Evolutionary conservation across 495 filamentous ascomycete species (phyloP), one percentile per base, ranked within the genome.

Genomic region (Ascodesmis nigricans): DNA sequence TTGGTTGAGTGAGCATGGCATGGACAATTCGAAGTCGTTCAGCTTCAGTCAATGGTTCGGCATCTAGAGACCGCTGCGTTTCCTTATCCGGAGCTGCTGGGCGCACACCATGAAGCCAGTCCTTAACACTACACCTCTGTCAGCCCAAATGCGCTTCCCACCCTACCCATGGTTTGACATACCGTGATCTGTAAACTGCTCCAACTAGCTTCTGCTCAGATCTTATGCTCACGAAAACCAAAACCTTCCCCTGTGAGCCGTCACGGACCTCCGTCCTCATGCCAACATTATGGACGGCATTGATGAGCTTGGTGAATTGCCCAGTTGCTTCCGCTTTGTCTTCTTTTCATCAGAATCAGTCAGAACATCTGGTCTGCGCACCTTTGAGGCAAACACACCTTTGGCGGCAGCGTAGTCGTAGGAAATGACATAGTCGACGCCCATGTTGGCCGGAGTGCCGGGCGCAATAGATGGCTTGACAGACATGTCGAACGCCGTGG

Each of bases 71-170:
- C 26, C 64, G 57, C 33, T 69, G 60, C 16, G 72, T 72, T 36
- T 82, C 71, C 52, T 71, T 70, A 36, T 77, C 72, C 1, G 84
- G 90, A 19, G 83, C 75, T 10, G 65, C 62, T 40, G 73, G 62
- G 26, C 81, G 73, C 23, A 93, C 75, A 21, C 87, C 81, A 57
- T 83, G 75, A 17, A 95, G 73, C 87, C 87, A 97, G 59, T 97
- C 90, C 47, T 81, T 80, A 29, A 93, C 73, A 32, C 87, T 81
- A 46, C 46, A 36, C 17, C 17, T 13, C 31, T 26, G 14, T 34
- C 25, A 36, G 14, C 20, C 29, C 29, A 25, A 21, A 32, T 20
- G 25, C 17, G 18, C 26, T 11, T 18, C 22, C 21, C 29, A 17
- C 29, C 29, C n/a, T 18, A 3, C 6, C 9, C 15, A 5, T 25